These are phyloP conservation scores for Sclerospora graminicola DNA, from an alignment of 352 stramenopile genomes.

Conservation along the genomic window DNA sequence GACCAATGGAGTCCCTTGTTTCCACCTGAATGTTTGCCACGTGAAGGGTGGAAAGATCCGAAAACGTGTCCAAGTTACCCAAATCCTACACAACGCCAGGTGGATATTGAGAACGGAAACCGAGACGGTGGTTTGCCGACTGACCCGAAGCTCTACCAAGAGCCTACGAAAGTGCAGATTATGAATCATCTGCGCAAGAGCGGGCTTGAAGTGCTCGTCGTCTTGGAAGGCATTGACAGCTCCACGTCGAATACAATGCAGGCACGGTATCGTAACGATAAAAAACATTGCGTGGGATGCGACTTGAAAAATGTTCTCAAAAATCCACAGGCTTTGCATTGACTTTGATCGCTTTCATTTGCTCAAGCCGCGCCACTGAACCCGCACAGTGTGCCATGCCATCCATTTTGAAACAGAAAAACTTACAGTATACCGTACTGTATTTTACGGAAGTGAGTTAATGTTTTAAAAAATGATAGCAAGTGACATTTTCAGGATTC, in stretches of 20 bases:
- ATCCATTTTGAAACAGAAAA: no score
- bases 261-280: conserved; percentile 71
- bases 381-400: conserved; percentile 29
- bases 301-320: conserved; percentile 61
- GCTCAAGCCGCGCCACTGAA: conserved; percentile 58
- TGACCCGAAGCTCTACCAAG: conserved; percentile 28
- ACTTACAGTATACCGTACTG: no score
- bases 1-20: conserved; percentile 80
- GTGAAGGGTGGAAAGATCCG: conserved; percentile 26
- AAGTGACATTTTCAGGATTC: no score
- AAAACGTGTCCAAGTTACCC: conserved; percentile 51
- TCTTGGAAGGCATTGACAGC: conserved; percentile 78
- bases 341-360: conserved; percentile 81
- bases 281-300: conserved; percentile 75
- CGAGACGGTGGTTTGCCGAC: conserved; percentile 38
- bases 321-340: conserved; percentile 45
- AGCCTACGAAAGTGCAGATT: conserved; percentile 65
- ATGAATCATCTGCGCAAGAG: conserved; percentile 51
- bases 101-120: conserved; percentile 82
- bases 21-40: conserved; percentile 60
- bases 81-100: conserved; percentile 54
- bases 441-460: no score
- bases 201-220: conserved; percentile 69
- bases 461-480: no score
- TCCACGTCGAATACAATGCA: conserved; percentile 86